Conservation (phyloP, 345 rosid genomes). For the Aurinia saxatilis region DNA sequence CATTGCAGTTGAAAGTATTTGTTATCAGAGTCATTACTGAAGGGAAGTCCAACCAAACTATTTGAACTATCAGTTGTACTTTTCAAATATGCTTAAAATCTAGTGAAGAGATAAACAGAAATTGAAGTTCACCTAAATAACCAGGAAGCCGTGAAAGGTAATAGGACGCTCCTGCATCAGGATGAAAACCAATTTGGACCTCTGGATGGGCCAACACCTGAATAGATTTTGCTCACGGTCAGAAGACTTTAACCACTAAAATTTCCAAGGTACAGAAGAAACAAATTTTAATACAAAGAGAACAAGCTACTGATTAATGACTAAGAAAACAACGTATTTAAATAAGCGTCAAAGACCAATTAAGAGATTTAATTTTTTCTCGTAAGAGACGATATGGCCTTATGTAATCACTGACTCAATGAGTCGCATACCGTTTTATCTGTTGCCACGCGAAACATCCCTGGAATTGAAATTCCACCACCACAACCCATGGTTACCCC, state of each 20-base stretch:
- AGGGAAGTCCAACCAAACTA: background rate
- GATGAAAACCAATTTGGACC: slow-evolving; percentile 83
- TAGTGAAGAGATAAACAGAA: background rate
- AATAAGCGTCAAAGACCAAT: background rate
- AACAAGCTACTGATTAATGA: background rate
- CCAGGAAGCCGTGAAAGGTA: slow-evolving; percentile 88
- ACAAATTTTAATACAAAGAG: background rate
- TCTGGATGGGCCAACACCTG: slow-evolving; percentile 77
- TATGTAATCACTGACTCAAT: background rate
- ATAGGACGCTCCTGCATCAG: slow-evolving; percentile 86
- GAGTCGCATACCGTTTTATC: slow-evolving; percentile 64
- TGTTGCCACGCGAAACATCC: slow-evolving; percentile 75
- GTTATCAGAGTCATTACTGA: too few relatives aligned
- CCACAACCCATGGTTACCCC: slow-evolving; percentile 77
- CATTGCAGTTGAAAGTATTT: background rate
- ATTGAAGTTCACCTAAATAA: slow-evolving; percentile 47
- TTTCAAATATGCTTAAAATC: slow-evolving; percentile 9
- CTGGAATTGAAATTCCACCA: slow-evolving; percentile 65
- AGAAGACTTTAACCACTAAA: slow-evolving; percentile 4
- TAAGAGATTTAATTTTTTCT: background rate
- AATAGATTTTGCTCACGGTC: background rate
- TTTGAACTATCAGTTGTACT: background rate
- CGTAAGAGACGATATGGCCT: background rate
- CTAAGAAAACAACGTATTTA: background rate
- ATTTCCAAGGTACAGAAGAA: background rate